phyloP scores from a whole-genome alignment of 345 rosid species.

The Lepidium sativum region DNA sequence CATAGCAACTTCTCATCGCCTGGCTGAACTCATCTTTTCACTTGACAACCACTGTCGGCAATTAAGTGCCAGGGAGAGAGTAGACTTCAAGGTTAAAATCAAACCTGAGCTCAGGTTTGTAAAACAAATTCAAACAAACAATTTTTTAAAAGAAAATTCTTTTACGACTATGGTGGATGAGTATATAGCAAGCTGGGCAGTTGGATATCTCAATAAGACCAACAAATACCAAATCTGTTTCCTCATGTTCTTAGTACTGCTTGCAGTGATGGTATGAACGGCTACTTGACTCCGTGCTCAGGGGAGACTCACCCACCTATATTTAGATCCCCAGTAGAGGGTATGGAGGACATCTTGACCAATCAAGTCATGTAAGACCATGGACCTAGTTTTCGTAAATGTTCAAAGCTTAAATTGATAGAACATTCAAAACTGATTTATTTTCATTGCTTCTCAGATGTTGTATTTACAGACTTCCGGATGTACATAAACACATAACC shows the following conservation, averaged over 20 bases:
- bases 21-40: constrained; percentile 72
- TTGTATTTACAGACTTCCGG: constrained; percentile 72
- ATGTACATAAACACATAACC: constrained; percentile 62
- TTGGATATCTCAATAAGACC: background rate
- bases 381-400: background rate
- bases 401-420: background rate
- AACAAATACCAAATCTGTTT: background rate
- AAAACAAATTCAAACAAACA: background rate
- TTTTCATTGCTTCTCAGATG: constrained; percentile 47
- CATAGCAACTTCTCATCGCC: constrained; percentile 68
- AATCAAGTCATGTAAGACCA: constrained; percentile 86
- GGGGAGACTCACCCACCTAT: constrained; percentile 87
- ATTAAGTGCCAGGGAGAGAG: constrained; percentile 39
- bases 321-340: constrained; percentile 74
- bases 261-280: constrained; percentile 98
- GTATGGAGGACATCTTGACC: constrained; percentile 86
- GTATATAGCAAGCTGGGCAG: background rate
- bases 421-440: background rate
- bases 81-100: constrained; percentile 50
- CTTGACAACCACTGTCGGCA: constrained; percentile 71
- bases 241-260: constrained; percentile 40
- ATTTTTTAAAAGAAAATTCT: background rate
- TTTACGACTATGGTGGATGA: background rate
- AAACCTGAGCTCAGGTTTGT: constrained; percentile 78
- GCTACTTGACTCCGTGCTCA: constrained; percentile 77